These are phyloP conservation scores for Leersia perrieri DNA, from an alignment of 176 grass and related monocot genomes.

Conservation along the genomic window DNA sequence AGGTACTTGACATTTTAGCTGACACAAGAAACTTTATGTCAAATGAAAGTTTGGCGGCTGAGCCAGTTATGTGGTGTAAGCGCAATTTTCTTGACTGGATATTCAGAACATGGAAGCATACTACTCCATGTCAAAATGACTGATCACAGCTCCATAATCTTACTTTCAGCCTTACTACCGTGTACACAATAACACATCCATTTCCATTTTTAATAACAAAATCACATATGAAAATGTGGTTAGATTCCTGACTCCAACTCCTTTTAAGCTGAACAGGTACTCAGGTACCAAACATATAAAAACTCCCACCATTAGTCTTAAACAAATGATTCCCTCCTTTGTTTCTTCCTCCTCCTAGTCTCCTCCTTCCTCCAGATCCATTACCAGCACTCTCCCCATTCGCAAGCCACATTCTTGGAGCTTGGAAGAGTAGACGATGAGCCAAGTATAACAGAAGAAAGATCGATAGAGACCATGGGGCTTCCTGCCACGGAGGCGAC, in stretches of 20 bases:
- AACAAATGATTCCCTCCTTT: constrained; percentile 17
- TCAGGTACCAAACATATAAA: constrained; percentile 21
- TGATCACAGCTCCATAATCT: background rate
- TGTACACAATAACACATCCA: background rate
- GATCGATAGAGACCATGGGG: background rate
- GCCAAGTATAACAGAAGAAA: background rate
- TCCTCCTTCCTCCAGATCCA: constrained; percentile 41
- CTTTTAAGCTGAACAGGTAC: background rate
- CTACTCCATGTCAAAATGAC: background rate
- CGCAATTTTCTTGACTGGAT: background rate
- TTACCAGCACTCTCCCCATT: background rate
- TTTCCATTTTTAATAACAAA: background rate
- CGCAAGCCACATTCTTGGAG: background rate
- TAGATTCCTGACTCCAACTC: background rate
- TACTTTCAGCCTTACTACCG: background rate
- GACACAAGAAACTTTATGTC: background rate
- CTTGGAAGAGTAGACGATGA: background rate
- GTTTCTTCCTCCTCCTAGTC: background rate
- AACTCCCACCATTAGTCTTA: background rate
- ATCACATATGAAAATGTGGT: background rate
- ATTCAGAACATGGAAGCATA: background rate
- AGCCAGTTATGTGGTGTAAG: background rate
- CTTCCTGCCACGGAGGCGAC: constrained; percentile 17
- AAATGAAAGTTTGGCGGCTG: background rate
- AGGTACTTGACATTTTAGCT: background rate